Evolutionary conservation across 495 filamentous ascomycete genomes (phyloP).

Genomic region (Penicillium cosmopolitanum): DNA sequence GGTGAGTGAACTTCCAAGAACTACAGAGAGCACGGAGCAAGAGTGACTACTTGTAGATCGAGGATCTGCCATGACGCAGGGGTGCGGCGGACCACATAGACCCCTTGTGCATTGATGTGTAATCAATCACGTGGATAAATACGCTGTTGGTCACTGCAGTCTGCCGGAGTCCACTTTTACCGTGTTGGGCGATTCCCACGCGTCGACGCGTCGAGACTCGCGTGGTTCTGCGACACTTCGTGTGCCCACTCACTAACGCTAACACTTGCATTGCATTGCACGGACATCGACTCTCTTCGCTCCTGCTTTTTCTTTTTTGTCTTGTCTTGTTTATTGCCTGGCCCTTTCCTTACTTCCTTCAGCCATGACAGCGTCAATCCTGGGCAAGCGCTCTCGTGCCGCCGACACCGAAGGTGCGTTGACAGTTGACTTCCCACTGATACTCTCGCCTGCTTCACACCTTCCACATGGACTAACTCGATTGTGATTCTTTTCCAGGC

Average conservation of each 20-base stretch:
- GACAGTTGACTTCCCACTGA: slow-evolving; percentile 11
- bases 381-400: slow-evolving; percentile 65
- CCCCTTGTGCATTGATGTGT: slow-evolving; percentile 6
- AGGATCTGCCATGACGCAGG: slow-evolving; percentile 16
- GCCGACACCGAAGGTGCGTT: slow-evolving; percentile 57
- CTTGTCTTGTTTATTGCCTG: background rate
- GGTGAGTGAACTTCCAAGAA: too few relatives aligned
- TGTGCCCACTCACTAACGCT: background rate
- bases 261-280: slow-evolving; percentile 6
- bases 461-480: too few relatives aligned
- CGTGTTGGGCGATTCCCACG: slow-evolving; percentile 15
- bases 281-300: slow-evolving; percentile 6
- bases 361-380: slow-evolving; percentile 63
- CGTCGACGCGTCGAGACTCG: slow-evolving; percentile 19
- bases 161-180: slow-evolving; percentile 16
- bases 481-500: slow-evolving; percentile 20
- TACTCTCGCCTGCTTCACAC: slow-evolving; percentile 17
- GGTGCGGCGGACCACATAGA: slow-evolving; percentile 7
- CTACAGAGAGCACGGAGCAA: slow-evolving; percentile 1
- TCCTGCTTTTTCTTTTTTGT: slow-evolving; percentile 7
- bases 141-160: slow-evolving; percentile 7
- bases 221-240: background rate
- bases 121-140: background rate
- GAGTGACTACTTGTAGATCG: slow-evolving; percentile 7
- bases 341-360: background rate